Percentiles rank a stretch among this genome's conserved stretches.
Conservation (phyloP, 805 yeast species). For the Debaryomyces hansenii region DNA sequence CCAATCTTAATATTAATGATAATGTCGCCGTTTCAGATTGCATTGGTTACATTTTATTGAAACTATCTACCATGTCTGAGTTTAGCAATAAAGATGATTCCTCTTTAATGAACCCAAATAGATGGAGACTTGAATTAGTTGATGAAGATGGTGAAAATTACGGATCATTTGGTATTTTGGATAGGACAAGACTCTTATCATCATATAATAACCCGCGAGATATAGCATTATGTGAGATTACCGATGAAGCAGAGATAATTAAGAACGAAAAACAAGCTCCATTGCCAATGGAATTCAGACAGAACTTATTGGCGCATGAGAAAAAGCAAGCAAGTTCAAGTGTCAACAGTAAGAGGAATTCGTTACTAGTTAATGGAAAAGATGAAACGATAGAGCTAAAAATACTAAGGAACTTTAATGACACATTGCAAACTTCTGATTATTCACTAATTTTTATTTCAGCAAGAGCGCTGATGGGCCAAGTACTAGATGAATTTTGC, state of each 20-base stretch:
- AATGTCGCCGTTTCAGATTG: conserved; percentile 36
- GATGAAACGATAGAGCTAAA: conserved; percentile 1
- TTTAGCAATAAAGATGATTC: conserved; percentile 12
- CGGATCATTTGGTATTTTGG: conserved; percentile 89
- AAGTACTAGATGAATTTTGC: conserved; percentile 28
- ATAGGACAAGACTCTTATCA: conserved; percentile 60
- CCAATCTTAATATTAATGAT: conserved; percentile 21
- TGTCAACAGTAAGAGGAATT: not conserved
- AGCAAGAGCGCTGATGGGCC: conserved; percentile 16
- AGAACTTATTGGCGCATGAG: conserved; percentile 13
- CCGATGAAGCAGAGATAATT: conserved; percentile 41
- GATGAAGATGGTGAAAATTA: conserved; percentile 95
- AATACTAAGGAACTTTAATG: not conserved
- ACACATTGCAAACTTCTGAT: not conserved
- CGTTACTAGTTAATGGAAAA: not conserved
- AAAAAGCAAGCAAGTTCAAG: not conserved
- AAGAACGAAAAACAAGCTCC: conserved; percentile 57
- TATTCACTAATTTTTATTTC: not conserved
- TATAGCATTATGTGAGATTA: conserved; percentile 69
- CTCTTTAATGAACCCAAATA: conserved; percentile 51
- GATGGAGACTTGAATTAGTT: conserved; percentile 75
- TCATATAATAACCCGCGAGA: conserved; percentile 78
- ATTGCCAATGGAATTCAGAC: conserved; percentile 43
- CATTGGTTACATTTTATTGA: conserved; percentile 39
- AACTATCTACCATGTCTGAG: conserved; percentile 22